A percentile compares a stretch with the other conserved stretches of the same genome.
Conservation (phyloP, 352 stramenopile genomes). For the Plasmopara viticola region DNA sequence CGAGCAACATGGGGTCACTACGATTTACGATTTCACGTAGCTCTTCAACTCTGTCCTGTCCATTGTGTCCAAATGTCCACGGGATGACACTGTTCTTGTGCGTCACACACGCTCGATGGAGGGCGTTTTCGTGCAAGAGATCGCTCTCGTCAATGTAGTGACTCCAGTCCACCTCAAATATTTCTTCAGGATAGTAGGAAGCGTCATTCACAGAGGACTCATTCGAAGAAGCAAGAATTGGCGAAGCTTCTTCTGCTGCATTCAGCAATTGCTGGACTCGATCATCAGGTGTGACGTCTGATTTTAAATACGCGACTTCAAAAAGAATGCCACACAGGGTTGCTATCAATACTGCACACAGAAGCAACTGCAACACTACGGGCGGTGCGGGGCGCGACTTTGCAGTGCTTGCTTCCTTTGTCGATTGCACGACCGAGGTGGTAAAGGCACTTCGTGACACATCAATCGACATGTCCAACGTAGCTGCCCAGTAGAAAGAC, state of each 20-base stretch:
- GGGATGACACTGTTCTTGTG: slow-evolving; percentile 38
- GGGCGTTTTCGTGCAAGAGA: slow-evolving; percentile 30
- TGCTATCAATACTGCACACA: slow-evolving; percentile 10
- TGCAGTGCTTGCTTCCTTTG: background rate
- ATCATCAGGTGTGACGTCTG: slow-evolving; percentile 4
- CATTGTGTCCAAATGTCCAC: slow-evolving; percentile 25
- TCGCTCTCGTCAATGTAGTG: slow-evolving; percentile 17
- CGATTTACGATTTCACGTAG: slow-evolving; percentile 20
- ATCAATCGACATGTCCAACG: slow-evolving; percentile 6
- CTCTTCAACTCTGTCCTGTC: slow-evolving; percentile 5
- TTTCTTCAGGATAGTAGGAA: slow-evolving; percentile 27
- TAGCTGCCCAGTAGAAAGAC: background rate
- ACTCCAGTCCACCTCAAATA: slow-evolving; percentile 30
- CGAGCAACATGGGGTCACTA: slow-evolving; percentile 29
- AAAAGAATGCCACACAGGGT: slow-evolving; percentile 14
- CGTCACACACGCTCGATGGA: slow-evolving; percentile 35
- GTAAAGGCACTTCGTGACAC: slow-evolving; percentile 7
- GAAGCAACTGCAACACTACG: slow-evolving; percentile 10
- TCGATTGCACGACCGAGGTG: background rate
- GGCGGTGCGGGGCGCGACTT: slow-evolving; percentile 8
- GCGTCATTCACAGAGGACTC: slow-evolving; percentile 2
- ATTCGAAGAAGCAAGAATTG: slow-evolving; percentile 5
- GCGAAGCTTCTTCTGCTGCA: slow-evolving; percentile 12
- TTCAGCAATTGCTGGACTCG: slow-evolving; percentile 14
- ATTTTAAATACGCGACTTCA: slow-evolving; percentile 10